phyloP scores from a whole-genome alignment of 1,139 yeast species.

The Blastobotrys arbuscula region DNA sequence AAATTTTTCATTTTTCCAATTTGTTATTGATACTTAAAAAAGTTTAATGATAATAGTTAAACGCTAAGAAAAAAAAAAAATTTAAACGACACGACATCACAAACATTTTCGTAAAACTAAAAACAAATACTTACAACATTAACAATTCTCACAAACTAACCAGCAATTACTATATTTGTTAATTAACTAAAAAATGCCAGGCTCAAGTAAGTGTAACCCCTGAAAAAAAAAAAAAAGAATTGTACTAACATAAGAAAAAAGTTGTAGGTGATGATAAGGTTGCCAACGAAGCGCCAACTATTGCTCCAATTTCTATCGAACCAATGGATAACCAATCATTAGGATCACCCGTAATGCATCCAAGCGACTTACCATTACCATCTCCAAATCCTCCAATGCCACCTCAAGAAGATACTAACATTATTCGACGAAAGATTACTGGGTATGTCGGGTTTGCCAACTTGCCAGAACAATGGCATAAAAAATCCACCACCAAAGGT shows the following conservation, averaged over 20 bases:
- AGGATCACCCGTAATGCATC: slow-evolving; percentile 21
- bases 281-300: slow-evolving; percentile 23
- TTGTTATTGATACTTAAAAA: no score
- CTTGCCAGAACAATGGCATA: slow-evolving; percentile 98
- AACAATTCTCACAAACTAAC: neutral
- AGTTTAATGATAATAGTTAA: no score
- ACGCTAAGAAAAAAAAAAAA: neutral
- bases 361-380: slow-evolving; percentile 14
- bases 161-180: neutral
- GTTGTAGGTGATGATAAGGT: slow-evolving; percentile 13
- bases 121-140: neutral
- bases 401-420: slow-evolving; percentile 30
- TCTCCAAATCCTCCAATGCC: neutral
- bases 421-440: slow-evolving; percentile 75
- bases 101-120: neutral
- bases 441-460: slow-evolving; percentile 98
- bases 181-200: slow-evolving; percentile 3
- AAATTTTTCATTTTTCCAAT: no score
- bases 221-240: neutral
- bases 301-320: slow-evolving; percentile 25
- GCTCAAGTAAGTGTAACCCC: slow-evolving; percentile 3
- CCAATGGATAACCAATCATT: slow-evolving; percentile 19
- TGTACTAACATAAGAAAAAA: neutral
- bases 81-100: neutral
- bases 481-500: slow-evolving; percentile 92